Percentiles rank a stretch among this genome's conserved stretches.
Evolutionary conservation across 2,329 filamentous ascomycete species (phyloP).

Genomic region (Diaporthe helianthi): DNA sequence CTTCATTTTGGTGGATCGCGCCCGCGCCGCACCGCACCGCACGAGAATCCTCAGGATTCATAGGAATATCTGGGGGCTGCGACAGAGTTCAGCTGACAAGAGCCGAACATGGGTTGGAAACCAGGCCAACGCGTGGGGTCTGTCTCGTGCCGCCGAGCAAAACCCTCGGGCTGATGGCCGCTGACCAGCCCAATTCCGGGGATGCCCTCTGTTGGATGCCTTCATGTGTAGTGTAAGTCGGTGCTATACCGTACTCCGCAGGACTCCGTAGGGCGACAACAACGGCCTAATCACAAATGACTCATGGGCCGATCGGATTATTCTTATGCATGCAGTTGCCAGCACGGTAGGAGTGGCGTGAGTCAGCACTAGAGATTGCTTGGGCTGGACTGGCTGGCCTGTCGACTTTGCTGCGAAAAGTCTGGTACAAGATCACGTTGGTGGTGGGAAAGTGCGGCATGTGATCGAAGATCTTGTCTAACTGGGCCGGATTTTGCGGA

Average conservation of each 20-base stretch:
- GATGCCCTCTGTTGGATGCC: background rate
- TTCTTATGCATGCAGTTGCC: background rate
- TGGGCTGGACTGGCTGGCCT: background rate
- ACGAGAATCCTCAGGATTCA: background rate
- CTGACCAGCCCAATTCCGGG: background rate
- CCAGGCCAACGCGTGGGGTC: background rate
- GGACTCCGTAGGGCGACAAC: background rate
- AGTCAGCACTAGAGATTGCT: conserved; percentile 12
- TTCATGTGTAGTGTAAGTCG: background rate
- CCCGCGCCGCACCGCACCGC: background rate
- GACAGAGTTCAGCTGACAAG: background rate
- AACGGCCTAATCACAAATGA: background rate
- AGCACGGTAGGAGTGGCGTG: conserved; percentile 2
- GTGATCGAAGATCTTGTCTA: background rate
- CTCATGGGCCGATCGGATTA: background rate
- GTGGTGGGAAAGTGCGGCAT: conserved; percentile 3
- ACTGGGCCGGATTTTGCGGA: conserved; percentile 20
- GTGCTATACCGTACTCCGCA: no score
- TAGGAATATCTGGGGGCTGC: background rate
- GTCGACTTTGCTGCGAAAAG: background rate
- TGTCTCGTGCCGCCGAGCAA: conserved; percentile 5
- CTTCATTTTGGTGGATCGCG: conserved; percentile 2
- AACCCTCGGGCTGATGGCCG: conserved; percentile 2
- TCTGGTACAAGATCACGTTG: background rate
- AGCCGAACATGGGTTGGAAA: conserved; percentile 2